Evolutionary conservation across 345 rosid species (phyloP).

Genomic region (Litchi chinensis): DNA sequence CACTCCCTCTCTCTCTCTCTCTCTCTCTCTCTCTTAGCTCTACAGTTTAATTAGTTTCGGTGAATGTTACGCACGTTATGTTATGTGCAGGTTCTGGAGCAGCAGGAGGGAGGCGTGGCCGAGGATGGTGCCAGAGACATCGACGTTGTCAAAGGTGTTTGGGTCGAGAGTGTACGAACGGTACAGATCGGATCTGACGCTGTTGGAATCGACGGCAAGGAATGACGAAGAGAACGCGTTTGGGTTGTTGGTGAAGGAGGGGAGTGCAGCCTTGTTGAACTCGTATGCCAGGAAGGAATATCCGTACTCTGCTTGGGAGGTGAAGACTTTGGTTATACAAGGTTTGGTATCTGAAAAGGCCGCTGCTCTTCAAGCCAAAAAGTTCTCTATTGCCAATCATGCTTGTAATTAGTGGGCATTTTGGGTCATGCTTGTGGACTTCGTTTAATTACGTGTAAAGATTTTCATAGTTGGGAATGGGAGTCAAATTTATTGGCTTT

Average conservation of each 20-base stretch:
- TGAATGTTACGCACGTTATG: neutral
- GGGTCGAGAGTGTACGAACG: slow-evolving; percentile 66
- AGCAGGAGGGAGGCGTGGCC: slow-evolving; percentile 84
- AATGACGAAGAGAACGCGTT: slow-evolving; percentile 55
- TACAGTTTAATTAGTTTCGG: too few species aligned
- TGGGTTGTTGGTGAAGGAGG: slow-evolving; percentile 64
- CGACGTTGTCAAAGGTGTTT: slow-evolving; percentile 75
- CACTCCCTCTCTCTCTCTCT: slow-evolving; percentile 6
- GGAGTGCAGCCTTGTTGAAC: slow-evolving; percentile 76
- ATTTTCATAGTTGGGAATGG: neutral
- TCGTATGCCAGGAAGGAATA: slow-evolving; percentile 67
- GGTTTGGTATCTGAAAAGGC: slow-evolving; percentile 66
- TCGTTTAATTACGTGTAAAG: too few species aligned
- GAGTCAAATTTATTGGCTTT: neutral
- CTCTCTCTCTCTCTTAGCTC: neutral
- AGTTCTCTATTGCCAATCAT: slow-evolving; percentile 63
- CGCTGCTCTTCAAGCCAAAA: slow-evolving; percentile 55
- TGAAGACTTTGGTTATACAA: slow-evolving; percentile 71
- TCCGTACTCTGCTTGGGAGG: slow-evolving; percentile 75
- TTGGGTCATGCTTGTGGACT: neutral
- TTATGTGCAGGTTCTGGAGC: slow-evolving; percentile 73
- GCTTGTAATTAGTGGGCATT: slow-evolving; percentile 47
- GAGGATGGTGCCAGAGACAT: slow-evolving; percentile 77
- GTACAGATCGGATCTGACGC: slow-evolving; percentile 73
- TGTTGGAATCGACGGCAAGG: slow-evolving; percentile 66